Evolutionary conservation across 768 basidiomycete species (phyloP).

Genomic region (Lentinula sp.): DNA sequence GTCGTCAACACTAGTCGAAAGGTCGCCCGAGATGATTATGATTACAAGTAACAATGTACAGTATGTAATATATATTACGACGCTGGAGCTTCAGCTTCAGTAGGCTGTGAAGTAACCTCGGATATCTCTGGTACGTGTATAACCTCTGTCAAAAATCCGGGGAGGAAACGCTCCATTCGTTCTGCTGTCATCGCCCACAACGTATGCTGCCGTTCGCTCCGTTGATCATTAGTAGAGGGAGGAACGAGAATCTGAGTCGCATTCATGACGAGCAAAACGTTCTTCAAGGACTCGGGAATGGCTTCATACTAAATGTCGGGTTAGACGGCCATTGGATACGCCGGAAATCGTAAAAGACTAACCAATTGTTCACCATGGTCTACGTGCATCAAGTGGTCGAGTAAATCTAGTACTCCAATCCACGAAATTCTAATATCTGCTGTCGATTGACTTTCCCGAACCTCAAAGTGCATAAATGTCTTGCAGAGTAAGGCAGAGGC

Average conservation of each 20-base stretch:
- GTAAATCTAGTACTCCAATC: slow-evolving; percentile 83
- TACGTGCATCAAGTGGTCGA: slow-evolving; percentile 84
- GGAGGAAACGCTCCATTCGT: slow-evolving; percentile 85
- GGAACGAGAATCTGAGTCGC: slow-evolving; percentile 81
- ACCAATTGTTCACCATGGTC: slow-evolving; percentile 87
- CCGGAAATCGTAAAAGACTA: slow-evolving; percentile 22
- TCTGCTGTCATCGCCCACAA: slow-evolving; percentile 86
- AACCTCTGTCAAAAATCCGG: slow-evolving; percentile 78
- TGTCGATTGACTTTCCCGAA: slow-evolving; percentile 55
- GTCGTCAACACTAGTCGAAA: too few species aligned
- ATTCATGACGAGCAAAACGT: slow-evolving; percentile 94
- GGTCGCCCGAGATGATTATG: not conserved
- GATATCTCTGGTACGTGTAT: slow-evolving; percentile 35
- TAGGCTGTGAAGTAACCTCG: slow-evolving; percentile 9
- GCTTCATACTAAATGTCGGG: slow-evolving; percentile 70
- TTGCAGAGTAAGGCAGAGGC: slow-evolving; percentile 92
- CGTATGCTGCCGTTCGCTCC: slow-evolving; percentile 55
- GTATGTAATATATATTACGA: not conserved
- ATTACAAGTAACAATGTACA: not conserved
- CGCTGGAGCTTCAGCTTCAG: not conserved
- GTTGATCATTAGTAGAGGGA: slow-evolving; percentile 40
- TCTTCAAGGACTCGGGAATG: slow-evolving; percentile 93
- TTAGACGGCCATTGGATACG: not conserved
- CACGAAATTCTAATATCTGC: slow-evolving; percentile 72
- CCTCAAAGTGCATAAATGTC: slow-evolving; percentile 89